Evolutionary conservation across 192 early-diverging fungal species (phyloP).

Genomic region (Neocallimastix lanati): DNA sequence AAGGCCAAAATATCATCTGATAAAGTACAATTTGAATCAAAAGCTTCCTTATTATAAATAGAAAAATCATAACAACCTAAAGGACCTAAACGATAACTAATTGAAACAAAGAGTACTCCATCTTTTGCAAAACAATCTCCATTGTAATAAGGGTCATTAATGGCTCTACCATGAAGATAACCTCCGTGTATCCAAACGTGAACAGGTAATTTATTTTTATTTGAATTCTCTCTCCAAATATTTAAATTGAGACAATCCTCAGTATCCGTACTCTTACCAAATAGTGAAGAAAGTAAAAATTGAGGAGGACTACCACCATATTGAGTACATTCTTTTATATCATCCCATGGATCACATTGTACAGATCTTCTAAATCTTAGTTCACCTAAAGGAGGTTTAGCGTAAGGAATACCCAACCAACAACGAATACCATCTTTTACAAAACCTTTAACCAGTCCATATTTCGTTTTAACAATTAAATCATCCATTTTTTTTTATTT

Average conservation of each 20-base stretch:
- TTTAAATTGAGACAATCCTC: constrained; percentile 38
- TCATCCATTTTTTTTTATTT: too few species aligned
- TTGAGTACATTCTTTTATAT: not conserved
- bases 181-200: constrained; percentile 43
- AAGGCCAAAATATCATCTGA: constrained; percentile 20
- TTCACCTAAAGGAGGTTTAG: not conserved
- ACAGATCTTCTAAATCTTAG: not conserved
- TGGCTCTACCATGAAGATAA: constrained; percentile 18
- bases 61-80: constrained; percentile 13
- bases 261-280: too few species aligned
- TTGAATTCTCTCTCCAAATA: constrained; percentile 15
- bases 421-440: not conserved
- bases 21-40: constrained; percentile 12
- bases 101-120: not conserved
- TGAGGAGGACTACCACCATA: not conserved
- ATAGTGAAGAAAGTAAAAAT: not conserved
- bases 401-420: not conserved
- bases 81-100: constrained; percentile 20
- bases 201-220: constrained; percentile 24
- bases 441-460: not conserved
- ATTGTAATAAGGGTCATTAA: not conserved
- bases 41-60: not conserved
- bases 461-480: too few species aligned
- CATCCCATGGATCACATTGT: not conserved
- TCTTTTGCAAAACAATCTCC: not conserved